Conservation (phyloP, 768 basidiomycete genomes). For the Amanita thiersii region DNA sequence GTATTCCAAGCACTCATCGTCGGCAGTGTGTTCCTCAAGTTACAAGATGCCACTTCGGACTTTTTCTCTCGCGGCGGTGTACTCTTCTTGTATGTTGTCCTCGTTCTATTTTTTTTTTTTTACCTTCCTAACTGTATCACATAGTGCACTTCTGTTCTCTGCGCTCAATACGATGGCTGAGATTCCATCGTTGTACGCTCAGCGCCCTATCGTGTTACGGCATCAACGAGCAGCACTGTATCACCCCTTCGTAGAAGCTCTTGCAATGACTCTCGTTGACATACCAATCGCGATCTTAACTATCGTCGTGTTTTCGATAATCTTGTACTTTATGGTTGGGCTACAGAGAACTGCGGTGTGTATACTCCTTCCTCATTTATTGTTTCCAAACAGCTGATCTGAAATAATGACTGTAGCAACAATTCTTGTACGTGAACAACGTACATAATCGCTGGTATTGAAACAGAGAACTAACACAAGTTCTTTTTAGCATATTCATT, state of each 20-base stretch:
- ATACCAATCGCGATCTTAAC: constrained; percentile 47
- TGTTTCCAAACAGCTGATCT: constrained; percentile 4
- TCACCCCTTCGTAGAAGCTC: constrained; percentile 26
- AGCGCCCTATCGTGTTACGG: constrained; percentile 51
- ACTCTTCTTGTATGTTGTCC: constrained; percentile 55
- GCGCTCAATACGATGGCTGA: constrained; percentile 59
- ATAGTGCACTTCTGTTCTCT: constrained; percentile 48
- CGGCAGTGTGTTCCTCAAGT: constrained; percentile 54
- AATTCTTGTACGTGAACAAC: no score
- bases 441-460: no score
- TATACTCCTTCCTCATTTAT: constrained; percentile 3
- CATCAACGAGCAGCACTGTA: constrained; percentile 59
- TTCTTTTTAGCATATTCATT: constrained; percentile 50
- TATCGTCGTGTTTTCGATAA: constrained; percentile 33
- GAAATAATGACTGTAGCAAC: no score
- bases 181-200: constrained; percentile 51
- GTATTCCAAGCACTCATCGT: constrained; percentile 33
- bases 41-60: constrained; percentile 42
- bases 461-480: no score
- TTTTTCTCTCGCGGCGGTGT: constrained; percentile 69
- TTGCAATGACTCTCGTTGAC: constrained; percentile 57
- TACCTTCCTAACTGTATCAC: constrained; percentile 8
- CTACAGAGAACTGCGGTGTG: constrained; percentile 43
- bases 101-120: not conserved
- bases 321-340: constrained; percentile 56